Evolutionary conservation across 129 eudicot species (phyloP), one percentile per base, ranked within the genome.

Genomic region (Helianthus tuberosus): DNA sequence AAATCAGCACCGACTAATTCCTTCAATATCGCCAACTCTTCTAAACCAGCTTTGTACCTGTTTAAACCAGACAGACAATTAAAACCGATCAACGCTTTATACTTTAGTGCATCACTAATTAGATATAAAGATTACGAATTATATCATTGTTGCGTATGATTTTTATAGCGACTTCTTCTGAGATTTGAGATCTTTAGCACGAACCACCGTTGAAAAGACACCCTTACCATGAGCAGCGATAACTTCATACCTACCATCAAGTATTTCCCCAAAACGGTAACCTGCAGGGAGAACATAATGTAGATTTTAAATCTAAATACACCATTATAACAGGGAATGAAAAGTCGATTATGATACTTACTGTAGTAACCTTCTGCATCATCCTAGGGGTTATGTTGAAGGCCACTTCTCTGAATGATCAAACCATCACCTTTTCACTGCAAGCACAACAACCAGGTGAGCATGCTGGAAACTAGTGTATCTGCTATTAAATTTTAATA

Each of bases 211-310:
- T 65, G 97, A 94, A 76, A 94, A 94, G 17, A 94, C 97, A 52
- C 99, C 99, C 99, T 94, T 91, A 38, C 99, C 97, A 83, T 91
- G 97, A 75, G 97, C 97, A 79, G 99, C 97, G 74, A 89, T 65
- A 54, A 94, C 84, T 84, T 94, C 97, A 82, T 94, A 94, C n/a
- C 99, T 86, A 27, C 89, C 84, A 88, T 94, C 99, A 77, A 94
- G 94, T 69, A 86, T 38, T 78, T 94, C 99, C 64, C 98, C 98
- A 73, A 90, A 82, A 29, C 97, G 93, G 62, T 91, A 94, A 71
- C 97, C 97, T 94, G 80, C 49, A 77, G 13, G 61, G 3, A 48
- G 51, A 62, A 62, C 11, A 41, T 64, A 6, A 11, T 27, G 52
- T 16, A 12, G 58, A 44, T 53, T 72, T 47, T 32, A 47, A 35